Conservation (phyloP, 257 asterid genomes). For the Linderniella brevidens region DNA sequence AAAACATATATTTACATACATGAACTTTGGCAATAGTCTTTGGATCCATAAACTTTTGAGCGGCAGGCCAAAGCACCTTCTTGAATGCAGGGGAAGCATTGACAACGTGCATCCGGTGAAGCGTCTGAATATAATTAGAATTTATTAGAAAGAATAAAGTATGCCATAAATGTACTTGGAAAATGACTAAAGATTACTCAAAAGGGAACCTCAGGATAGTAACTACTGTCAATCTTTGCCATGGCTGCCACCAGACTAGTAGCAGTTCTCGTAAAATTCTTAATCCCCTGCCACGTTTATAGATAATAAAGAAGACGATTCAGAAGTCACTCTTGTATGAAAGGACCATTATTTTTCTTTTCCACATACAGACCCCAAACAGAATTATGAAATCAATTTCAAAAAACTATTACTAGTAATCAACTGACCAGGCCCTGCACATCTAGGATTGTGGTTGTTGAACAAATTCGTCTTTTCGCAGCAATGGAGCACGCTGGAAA, state of each 20-base stretch:
- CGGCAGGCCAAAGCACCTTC: constrained; percentile 94
- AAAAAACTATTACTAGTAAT: constrained; percentile 11
- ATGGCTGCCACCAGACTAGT: constrained; percentile 65
- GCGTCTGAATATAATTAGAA: constrained; percentile 44
- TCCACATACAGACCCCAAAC: constrained; percentile 5
- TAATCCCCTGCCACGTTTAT: constrained; percentile 43
- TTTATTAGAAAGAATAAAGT: constrained; percentile 2
- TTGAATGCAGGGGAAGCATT: constrained; percentile 90
- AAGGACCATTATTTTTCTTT: background rate
- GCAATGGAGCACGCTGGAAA: constrained; percentile 93
- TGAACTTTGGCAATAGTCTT: constrained; percentile 68
- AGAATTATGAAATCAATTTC: constrained; percentile 5
- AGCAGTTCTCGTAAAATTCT: constrained; percentile 65
- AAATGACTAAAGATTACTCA: constrained; percentile 7
- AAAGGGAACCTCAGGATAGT: constrained; percentile 79
- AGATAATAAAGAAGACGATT: background rate
- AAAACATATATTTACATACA: constrained; percentile 20
- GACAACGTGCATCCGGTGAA: constrained; percentile 69
- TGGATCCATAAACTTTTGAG: constrained; percentile 71
- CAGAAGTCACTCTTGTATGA: background rate
- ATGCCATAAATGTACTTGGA: background rate
- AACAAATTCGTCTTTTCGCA: constrained; percentile 64
- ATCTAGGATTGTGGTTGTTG: constrained; percentile 79
- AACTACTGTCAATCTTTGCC: constrained; percentile 62
- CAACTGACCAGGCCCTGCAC: constrained; percentile 87